Evolutionary conservation across 495 filamentous ascomycete genomes (phyloP).

Genomic region (Articulospora tetracladia): DNA sequence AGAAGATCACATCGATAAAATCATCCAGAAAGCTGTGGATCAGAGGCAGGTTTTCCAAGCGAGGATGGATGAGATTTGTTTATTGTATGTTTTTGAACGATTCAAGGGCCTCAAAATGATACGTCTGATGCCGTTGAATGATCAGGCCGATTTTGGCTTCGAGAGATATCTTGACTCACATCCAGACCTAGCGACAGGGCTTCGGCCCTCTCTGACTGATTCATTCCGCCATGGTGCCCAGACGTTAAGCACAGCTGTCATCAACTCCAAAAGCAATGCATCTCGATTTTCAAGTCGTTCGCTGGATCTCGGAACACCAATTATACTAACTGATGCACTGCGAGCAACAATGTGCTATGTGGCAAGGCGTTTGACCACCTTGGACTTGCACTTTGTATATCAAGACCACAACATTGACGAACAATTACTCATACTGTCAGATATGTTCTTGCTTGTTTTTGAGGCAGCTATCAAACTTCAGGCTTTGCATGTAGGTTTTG

Average conservation of each 20-base stretch:
- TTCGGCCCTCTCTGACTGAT: background rate
- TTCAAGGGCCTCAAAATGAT: constrained; percentile 62
- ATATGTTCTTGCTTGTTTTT: constrained; percentile 47
- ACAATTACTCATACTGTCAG: constrained; percentile 51
- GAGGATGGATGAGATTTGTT: background rate
- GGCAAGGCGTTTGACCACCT: constrained; percentile 51
- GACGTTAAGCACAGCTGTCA: constrained; percentile 53
- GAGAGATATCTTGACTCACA: constrained; percentile 2
- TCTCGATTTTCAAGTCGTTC: constrained; percentile 58
- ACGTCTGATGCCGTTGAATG: constrained; percentile 44
- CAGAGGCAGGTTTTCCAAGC: constrained; percentile 12
- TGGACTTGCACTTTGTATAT: constrained; percentile 60
- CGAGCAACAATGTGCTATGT: constrained; percentile 45
- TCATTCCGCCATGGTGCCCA: constrained; percentile 44
- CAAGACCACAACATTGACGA: constrained; percentile 43
- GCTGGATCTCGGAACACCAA: constrained; percentile 56
- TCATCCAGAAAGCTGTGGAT: constrained; percentile 8
- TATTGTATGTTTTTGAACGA: constrained; percentile 36
- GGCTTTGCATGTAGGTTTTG: constrained; percentile 50
- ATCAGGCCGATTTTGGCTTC: background rate
- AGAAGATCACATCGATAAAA: constrained; percentile 31
- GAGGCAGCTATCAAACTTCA: constrained; percentile 54
- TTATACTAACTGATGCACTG: constrained; percentile 43
- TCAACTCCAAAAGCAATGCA: constrained; percentile 47
- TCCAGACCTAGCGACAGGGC: background rate